Percentiles rank a stretch among this genome's conserved stretches.
phyloP scores from a whole-genome alignment of 345 rosid genomes.

The Linum usitatissimum region DNA sequence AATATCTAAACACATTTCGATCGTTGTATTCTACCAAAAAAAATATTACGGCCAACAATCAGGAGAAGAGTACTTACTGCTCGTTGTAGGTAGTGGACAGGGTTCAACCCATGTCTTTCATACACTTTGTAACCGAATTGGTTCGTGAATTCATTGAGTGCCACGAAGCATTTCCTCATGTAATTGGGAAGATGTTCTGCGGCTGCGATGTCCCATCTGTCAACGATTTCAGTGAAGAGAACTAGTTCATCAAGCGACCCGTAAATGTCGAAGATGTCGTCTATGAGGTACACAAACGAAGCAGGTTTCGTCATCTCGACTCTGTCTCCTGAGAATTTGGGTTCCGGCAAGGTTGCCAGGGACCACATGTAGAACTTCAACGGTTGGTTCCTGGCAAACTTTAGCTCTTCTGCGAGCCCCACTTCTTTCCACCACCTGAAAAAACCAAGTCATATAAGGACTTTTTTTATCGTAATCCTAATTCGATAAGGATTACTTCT shows the following conservation, averaged over 20 bases:
- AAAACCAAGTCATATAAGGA: too few relatives aligned
- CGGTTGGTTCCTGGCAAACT: neutral
- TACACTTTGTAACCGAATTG: neutral
- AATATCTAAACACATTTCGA: too few relatives aligned
- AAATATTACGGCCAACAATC: neutral
- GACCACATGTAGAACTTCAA: neutral
- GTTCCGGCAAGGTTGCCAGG: neutral
- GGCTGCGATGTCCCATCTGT: neutral
- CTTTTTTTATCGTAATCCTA: too few relatives aligned
- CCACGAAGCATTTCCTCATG: neutral
- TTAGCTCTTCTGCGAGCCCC: neutral
- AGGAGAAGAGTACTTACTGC: neutral
- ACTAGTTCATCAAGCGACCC: neutral
- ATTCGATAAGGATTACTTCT: too few relatives aligned
- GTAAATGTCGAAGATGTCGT: neutral
- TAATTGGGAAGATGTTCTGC: neutral
- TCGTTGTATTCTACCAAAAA: too few relatives aligned
- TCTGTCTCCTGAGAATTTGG: neutral
- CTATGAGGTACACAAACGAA: neutral
- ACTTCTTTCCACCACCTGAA: constrained; percentile 2
- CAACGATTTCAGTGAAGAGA: neutral
- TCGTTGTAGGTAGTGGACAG: neutral
- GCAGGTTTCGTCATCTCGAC: neutral
- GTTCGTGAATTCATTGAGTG: neutral
- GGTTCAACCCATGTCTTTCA: neutral